Evolutionary conservation across 2,329 filamentous ascomycete species (phyloP).

Genomic region (Penicillium griseofulvum): DNA sequence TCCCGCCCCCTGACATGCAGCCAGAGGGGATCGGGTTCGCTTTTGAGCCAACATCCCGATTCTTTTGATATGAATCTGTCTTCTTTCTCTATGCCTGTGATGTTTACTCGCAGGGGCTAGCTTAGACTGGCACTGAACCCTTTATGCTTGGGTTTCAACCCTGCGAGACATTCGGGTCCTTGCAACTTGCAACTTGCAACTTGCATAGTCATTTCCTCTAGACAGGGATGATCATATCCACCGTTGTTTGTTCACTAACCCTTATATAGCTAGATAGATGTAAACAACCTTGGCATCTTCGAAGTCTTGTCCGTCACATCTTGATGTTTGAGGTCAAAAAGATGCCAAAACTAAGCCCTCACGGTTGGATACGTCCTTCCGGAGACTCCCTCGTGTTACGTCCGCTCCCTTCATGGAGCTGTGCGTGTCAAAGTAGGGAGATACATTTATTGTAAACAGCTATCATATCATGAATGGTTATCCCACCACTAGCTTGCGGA

Average conservation of each 20-base stretch:
- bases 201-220: not conserved
- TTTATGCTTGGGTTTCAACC: constrained; percentile 1
- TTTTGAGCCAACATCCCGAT: constrained; percentile 43
- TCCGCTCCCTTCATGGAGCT: constrained; percentile 37
- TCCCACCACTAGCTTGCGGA: not conserved
- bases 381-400: constrained; percentile 45
- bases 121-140: not conserved
- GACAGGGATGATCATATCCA: not conserved
- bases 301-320: constrained; percentile 45
- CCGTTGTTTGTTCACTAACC: not conserved
- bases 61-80: not conserved
- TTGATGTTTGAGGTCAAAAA: constrained; percentile 48
- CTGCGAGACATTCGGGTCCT: not conserved
- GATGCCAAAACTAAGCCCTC: constrained; percentile 40
- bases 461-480: not conserved
- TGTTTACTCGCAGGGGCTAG: not conserved
- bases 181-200: not conserved
- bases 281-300: constrained; percentile 38
- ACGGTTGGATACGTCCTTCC: constrained; percentile 27
- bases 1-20: constrained; percentile 35
- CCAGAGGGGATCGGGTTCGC: constrained; percentile 44
- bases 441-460: constrained; percentile 34
- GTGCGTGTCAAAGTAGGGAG: constrained; percentile 47
- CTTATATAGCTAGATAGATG: not conserved
- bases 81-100: not conserved